A percentile compares a stretch with the other conserved stretches of the same genome.
Evolutionary conservation across 1,284 basidiomycete genomes (phyloP).

Genomic region (Boletellus deceptivus): DNA sequence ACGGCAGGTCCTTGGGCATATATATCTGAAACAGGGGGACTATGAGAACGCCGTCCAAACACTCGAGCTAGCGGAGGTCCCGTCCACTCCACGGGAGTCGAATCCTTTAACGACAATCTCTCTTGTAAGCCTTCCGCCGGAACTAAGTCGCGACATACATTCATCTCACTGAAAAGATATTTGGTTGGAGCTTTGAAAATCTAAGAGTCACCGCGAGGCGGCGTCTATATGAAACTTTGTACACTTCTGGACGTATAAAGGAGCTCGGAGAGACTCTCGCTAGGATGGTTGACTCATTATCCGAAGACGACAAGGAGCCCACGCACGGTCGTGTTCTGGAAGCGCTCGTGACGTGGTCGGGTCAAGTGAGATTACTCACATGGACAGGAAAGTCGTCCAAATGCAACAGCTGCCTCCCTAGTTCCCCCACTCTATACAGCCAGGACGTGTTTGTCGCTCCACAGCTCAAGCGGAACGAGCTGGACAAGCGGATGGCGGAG

Average conservation of each 20-base stretch:
- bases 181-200: no score
- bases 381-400: no score
- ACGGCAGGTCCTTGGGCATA: slow-evolving; percentile 1
- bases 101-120: not conserved
- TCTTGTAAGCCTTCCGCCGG: not conserved
- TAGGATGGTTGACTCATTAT: no score
- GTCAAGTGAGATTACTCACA: no score
- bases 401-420: no score
- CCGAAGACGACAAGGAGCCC: not conserved
- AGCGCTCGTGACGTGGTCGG: no score
- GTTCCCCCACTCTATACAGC: no score
- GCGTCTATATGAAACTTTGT: not conserved
- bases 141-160: not conserved
- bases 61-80: not conserved
- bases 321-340: not conserved
- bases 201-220: not conserved
- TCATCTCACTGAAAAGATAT: not conserved
- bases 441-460: no score
- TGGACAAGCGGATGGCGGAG: no score
- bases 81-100: not conserved
- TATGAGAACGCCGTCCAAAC: slow-evolving; percentile 1
- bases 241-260: not conserved
- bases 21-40: slow-evolving; percentile 3
- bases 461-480: no score
- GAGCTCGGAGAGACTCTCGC: no score